A percentile compares a stretch with the other conserved stretches of the same genome.
phyloP scores from a whole-genome alignment of 176 grass and related monocot genomes.

The Paspalum notatum region DNA sequence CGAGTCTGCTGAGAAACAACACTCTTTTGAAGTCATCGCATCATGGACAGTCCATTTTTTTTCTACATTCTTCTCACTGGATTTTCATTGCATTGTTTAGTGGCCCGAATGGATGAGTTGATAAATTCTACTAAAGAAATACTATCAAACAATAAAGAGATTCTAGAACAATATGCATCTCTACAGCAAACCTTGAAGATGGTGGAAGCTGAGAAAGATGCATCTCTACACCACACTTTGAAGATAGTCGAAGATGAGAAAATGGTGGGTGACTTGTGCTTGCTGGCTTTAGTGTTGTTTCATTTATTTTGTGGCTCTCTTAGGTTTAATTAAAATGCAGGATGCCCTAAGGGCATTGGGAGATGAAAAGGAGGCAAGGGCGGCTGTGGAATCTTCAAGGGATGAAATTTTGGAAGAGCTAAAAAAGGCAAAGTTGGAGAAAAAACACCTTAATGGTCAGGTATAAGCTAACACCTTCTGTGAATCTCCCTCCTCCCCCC shows the following conservation, averaged over 20 bases:
- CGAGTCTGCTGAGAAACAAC: constrained; percentile 46
- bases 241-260: too few relatives aligned
- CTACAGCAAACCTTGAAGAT: constrained; percentile 47
- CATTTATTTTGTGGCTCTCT: background rate
- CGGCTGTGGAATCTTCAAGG: constrained; percentile 33
- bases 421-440: constrained; percentile 48
- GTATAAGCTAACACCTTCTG: constrained; percentile 17
- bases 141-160: constrained; percentile 39
- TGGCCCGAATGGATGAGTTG: constrained; percentile 40
- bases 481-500: background rate
- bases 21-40: background rate
- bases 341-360: constrained; percentile 38
- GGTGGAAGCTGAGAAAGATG: constrained; percentile 62
- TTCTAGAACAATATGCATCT: constrained; percentile 50
- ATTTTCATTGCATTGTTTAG: constrained; percentile 24
- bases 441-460: constrained; percentile 59
- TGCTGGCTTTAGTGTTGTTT: background rate
- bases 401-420: constrained; percentile 54
- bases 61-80: constrained; percentile 1
- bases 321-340: constrained; percentile 34
- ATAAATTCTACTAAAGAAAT: constrained; percentile 39
- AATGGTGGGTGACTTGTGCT: constrained; percentile 38
- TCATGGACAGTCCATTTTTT: background rate
- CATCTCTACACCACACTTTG: too few relatives aligned
- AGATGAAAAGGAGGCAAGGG: constrained; percentile 52